These are phyloP conservation scores for Aspergillus avenaceus DNA, from an alignment of 495 filamentous ascomycete genomes.

Conservation along the genomic window DNA sequence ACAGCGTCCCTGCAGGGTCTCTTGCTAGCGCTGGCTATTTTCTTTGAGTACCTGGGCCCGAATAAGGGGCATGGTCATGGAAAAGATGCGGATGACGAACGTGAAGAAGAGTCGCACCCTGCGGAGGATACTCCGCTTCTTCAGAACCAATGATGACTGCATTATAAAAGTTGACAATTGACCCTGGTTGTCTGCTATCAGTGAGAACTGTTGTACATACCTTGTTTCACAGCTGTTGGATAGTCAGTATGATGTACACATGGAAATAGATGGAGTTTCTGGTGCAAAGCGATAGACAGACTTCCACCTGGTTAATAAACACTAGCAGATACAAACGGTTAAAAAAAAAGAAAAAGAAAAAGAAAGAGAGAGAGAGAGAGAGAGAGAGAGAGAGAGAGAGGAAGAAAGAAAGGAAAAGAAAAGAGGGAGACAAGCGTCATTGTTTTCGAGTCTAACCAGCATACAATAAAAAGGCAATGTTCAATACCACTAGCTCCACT, in stretches of 20 bases:
- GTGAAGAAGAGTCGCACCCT: conserved; percentile 31
- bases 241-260: no score
- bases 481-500: not conserved
- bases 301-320: no score
- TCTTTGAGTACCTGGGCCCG: conserved; percentile 60
- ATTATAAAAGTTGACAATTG: not conserved
- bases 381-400: not conserved
- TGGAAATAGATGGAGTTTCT: not conserved
- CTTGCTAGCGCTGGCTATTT: conserved; percentile 75
- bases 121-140: conserved; percentile 47
- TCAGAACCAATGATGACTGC: conserved; percentile 21
- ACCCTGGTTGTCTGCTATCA: not conserved
- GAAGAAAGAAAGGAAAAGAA: not conserved
- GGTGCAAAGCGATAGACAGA: not conserved
- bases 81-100: conserved; percentile 28
- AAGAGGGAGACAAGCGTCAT: no score
- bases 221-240: no score
- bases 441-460: not conserved
- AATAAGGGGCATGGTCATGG: conserved; percentile 30
- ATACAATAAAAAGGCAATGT: not conserved
- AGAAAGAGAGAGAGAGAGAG: not conserved
- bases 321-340: no score
- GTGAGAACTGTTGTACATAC: not conserved
- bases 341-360: not conserved
- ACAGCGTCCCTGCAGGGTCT: conserved; percentile 82